A percentile compares a stretch with the other conserved stretches of the same genome.
phyloP scores from a whole-genome alignment of 768 basidiomycete genomes.

The Termitomyces eurrhizus region DNA sequence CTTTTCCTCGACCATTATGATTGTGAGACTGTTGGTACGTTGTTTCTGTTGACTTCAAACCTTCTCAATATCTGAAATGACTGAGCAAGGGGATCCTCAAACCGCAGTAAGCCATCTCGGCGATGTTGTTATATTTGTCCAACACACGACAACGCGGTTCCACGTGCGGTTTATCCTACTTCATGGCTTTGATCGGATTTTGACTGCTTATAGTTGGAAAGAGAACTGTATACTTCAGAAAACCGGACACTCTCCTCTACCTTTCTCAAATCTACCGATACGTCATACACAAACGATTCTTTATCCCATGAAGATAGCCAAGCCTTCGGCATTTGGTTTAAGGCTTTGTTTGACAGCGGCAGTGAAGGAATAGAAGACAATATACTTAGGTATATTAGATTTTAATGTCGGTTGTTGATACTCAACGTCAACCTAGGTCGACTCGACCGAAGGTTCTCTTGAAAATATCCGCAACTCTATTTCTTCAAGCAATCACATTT shows the following conservation, averaged over 20 bases:
- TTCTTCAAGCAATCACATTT: conserved; percentile 55
- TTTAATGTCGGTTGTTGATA: not conserved
- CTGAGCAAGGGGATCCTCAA: conserved; percentile 69
- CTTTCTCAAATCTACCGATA: conserved; percentile 48
- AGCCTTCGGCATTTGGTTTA: conserved; percentile 61
- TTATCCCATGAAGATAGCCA: conserved; percentile 38
- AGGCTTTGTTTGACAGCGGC: conserved; percentile 70
- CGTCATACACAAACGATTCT: conserved; percentile 35
- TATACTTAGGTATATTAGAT: conserved; percentile 49
- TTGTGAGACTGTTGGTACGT: conserved; percentile 75
- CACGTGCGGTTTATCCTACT: conserved; percentile 37
- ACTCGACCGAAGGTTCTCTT: conserved; percentile 68
- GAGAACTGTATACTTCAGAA: conserved; percentile 42
- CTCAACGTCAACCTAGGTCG: conserved; percentile 36
- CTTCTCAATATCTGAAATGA: not conserved
- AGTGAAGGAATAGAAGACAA: conserved; percentile 85
- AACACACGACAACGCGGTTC: conserved; percentile 61
- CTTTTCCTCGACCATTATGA: conserved; percentile 68
- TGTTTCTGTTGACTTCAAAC: not conserved
- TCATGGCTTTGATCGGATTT: not conserved
- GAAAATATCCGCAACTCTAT: conserved; percentile 62
- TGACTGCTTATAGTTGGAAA: conserved; percentile 41
- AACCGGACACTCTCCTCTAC: conserved; percentile 42
- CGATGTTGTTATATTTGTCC: conserved; percentile 72
- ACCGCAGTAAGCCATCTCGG: conserved; percentile 76